Evolutionary conservation across 306 rosid genomes (phyloP), one percentile per base, ranked within the genome.

Genomic region (Sesbania bispinosa): DNA sequence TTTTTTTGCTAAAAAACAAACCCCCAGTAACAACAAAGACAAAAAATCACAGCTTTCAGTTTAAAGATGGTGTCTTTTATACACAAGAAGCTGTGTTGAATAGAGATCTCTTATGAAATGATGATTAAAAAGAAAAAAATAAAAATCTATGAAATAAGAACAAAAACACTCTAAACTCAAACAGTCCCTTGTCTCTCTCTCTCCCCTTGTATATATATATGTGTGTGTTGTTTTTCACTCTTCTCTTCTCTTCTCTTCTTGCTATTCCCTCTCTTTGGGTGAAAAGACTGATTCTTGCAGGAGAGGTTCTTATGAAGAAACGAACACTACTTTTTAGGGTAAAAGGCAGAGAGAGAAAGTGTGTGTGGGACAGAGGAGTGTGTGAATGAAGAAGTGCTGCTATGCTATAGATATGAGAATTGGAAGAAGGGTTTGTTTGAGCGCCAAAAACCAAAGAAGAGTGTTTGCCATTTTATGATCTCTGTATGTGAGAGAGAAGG

Each of bases 251-350:
- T 6, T 10, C 14, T 21, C 24, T 16, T 62, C 14, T 59, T 42
- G 11, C 66, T 68, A n/a, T 38, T 36, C 46, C 66, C 58, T 53
- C 81, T 46, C 69, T 77, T 67, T 52, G 68, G 67, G 78, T 72
- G 85, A 80, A 79, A 85, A 78, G 81, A 77, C 80, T 82, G 83
- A 36, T n/a, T n/a, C n/a, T n/a, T 41, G 79, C 74, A 76, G 35
- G 68, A 76, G 88, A 82, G 78, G 81, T 71, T 39, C 74, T 80
- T 88, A 86, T 69, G 94, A 85, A 87, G 93, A 78, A 74, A 69
- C 42, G 73, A 64, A 75, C 4, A 77, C 63, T 68, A 26, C 85
- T 73, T 85, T 86, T 70, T 84, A 81, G 87, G 96, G 78, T 64
- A 71, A 83, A 52, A 74, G 62, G 23, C 8, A 58, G 62, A 19